Evolutionary conservation across 2,329 filamentous ascomycete species (phyloP).

Genomic region (Penicillium expansum): DNA sequence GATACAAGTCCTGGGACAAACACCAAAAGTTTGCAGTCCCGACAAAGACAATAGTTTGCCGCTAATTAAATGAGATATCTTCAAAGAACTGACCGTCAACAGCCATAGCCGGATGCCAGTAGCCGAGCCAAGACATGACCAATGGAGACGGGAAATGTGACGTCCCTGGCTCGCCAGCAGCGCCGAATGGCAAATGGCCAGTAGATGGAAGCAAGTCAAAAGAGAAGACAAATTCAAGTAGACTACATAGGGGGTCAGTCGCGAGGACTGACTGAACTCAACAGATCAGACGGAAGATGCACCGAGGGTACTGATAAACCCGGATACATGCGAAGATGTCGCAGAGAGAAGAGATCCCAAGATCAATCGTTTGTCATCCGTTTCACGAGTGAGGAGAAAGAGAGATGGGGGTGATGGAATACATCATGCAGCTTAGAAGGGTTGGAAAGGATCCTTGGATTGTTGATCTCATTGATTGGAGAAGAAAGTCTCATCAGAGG

Average conservation of each 20-base stretch:
- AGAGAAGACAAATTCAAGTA: conserved; percentile 17
- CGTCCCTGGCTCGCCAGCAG: not conserved
- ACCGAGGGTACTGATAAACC: not conserved
- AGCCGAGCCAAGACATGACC: not conserved
- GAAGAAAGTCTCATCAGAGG: conserved; percentile 3
- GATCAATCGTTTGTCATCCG: not conserved
- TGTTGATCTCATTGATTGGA: conserved; percentile 14
- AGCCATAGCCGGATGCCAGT: not conserved
- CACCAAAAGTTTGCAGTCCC: not conserved
- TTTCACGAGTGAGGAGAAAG: not conserved
- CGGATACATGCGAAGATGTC: not conserved
- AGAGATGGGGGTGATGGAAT: not conserved
- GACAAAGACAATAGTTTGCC: conserved; percentile 7
- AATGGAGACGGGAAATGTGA: not conserved
- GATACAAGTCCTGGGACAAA: not conserved
- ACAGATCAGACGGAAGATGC: not conserved
- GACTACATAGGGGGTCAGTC: conserved; percentile 21
- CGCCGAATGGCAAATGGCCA: not conserved
- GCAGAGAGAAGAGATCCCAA: not conserved
- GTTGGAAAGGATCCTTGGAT: not conserved
- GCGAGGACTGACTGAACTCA: not conserved
- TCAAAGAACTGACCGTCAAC: not conserved
- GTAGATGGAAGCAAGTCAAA: not conserved
- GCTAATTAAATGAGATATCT: not conserved
- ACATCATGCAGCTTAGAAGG: not conserved